Conservation (phyloP, 2,329 filamentous ascomycete genomes). For the Byssoonygena ceratinophila region DNA sequence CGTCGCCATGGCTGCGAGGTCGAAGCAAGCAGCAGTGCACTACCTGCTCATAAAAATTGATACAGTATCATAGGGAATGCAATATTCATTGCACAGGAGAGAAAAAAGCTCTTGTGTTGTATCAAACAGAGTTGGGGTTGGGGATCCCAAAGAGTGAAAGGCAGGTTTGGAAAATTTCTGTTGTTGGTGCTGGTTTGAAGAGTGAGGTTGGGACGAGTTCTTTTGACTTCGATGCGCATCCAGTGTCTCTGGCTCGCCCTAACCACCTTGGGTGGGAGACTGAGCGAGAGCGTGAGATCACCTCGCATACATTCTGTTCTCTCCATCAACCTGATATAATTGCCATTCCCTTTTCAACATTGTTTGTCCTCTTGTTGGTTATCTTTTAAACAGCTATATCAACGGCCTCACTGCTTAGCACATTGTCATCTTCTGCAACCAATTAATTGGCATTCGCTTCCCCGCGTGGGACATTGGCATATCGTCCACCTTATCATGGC, state of each 20-base stretch:
- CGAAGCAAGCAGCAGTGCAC: slow-evolving; percentile 16
- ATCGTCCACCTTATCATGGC: slow-evolving; percentile 27
- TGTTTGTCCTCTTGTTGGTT: not conserved
- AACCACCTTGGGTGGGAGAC: not conserved
- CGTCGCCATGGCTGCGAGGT: slow-evolving; percentile 65
- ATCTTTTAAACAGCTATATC: not conserved
- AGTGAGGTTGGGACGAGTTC: slow-evolving; percentile 4
- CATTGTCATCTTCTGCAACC: not conserved
- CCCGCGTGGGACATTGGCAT: not conserved
- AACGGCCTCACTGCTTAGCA: slow-evolving; percentile 4
- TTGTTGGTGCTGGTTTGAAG: not conserved
- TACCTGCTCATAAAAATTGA: slow-evolving; percentile 5
- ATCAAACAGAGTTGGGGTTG: not conserved
- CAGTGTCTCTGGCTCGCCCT: slow-evolving; percentile 1
- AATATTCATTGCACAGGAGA: not conserved
- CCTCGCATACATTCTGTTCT: not conserved
- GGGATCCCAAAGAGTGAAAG: not conserved
- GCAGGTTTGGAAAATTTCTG: not conserved
- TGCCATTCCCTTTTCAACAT: not conserved
- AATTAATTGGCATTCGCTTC: not conserved
- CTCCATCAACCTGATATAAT: not conserved
- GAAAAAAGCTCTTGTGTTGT: not conserved
- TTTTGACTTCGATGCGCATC: slow-evolving; percentile 13
- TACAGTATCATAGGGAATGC: slow-evolving; percentile 1
- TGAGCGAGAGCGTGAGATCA: not conserved